These are phyloP conservation scores for Gentiana straminea DNA, from an alignment of 257 asterid genomes.

Conservation along the genomic window DNA sequence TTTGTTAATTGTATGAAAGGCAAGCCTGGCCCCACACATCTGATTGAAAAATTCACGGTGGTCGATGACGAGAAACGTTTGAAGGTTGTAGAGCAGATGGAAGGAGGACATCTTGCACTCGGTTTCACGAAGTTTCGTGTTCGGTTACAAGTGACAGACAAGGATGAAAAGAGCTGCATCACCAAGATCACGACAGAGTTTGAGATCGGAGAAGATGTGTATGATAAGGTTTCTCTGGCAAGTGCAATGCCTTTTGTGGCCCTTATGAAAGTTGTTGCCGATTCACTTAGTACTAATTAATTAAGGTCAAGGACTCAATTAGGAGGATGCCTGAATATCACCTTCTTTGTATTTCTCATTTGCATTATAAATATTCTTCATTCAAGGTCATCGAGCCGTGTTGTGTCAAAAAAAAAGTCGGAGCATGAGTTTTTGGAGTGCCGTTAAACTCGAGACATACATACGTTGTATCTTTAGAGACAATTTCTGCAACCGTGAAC, in stretches of 20 bases:
- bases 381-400: no score
- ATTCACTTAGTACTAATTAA: conserved; percentile 7
- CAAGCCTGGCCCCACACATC: conserved; percentile 17
- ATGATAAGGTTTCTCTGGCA: conserved; percentile 29
- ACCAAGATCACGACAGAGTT: conserved; percentile 42
- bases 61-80: conserved; percentile 40
- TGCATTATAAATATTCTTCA: no score
- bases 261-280: conserved; percentile 34
- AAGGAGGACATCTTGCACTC: conserved; percentile 50
- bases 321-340: no score
- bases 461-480: no score
- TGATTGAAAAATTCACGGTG: conserved; percentile 51
- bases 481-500: no score
- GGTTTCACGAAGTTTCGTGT: conserved; percentile 39
- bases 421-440: no score
- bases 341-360: no score
- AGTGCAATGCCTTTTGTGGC: conserved; percentile 27
- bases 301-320: no score
- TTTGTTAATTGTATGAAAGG: conserved; percentile 6
- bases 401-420: no score
- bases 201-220: conserved; percentile 35
- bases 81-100: conserved; percentile 42
- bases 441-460: no score
- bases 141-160: conserved; percentile 37
- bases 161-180: conserved; percentile 35